phyloP scores from a whole-genome alignment of 805 yeast species.

The Kuraishia ogatae region DNA sequence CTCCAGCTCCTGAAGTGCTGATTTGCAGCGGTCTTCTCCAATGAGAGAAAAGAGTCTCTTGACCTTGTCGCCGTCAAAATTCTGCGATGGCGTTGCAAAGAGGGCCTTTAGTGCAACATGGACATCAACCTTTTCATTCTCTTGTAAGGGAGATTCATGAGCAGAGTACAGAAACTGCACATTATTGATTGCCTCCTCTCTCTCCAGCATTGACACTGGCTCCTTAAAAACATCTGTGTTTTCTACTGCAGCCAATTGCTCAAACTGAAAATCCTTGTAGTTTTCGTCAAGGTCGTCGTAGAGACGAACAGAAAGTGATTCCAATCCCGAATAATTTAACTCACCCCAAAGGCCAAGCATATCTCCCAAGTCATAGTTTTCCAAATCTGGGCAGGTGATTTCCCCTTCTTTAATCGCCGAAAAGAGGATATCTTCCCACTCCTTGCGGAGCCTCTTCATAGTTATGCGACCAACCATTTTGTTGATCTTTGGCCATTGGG shows the following conservation, averaged over 20 bases:
- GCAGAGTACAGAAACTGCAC: slow-evolving; percentile 32
- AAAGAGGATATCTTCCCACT: slow-evolving; percentile 62
- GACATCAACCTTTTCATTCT: slow-evolving; percentile 5
- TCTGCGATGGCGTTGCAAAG: slow-evolving; percentile 42
- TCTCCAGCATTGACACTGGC: slow-evolving; percentile 57
- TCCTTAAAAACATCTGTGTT: slow-evolving; percentile 38
- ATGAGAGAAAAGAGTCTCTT: slow-evolving; percentile 33
- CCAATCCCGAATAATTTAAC: slow-evolving; percentile 26
- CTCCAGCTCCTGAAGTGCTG: slow-evolving; percentile 43
- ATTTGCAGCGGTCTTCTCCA: slow-evolving; percentile 37
- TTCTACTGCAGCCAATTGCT: slow-evolving; percentile 9
- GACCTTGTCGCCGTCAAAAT: slow-evolving; percentile 38
- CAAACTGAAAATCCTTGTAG: slow-evolving; percentile 32
- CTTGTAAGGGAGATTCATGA: slow-evolving; percentile 5
- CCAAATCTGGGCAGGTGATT: slow-evolving; percentile 40
- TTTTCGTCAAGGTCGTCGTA: slow-evolving; percentile 38
- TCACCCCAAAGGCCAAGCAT: slow-evolving; percentile 62
- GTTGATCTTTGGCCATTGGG: slow-evolving; percentile 66
- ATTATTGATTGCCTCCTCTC: slow-evolving; percentile 45
- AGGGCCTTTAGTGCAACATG: slow-evolving; percentile 40
- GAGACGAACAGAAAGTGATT: slow-evolving; percentile 21
- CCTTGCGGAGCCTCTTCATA: slow-evolving; percentile 39
- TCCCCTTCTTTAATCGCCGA: slow-evolving; percentile 48
- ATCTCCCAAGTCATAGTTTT: slow-evolving; percentile 37
- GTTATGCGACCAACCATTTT: slow-evolving; percentile 50